These are phyloP conservation scores for Dactylellina parvicollis DNA, from an alignment of 2,329 filamentous ascomycete species.

Conservation along the genomic window DNA sequence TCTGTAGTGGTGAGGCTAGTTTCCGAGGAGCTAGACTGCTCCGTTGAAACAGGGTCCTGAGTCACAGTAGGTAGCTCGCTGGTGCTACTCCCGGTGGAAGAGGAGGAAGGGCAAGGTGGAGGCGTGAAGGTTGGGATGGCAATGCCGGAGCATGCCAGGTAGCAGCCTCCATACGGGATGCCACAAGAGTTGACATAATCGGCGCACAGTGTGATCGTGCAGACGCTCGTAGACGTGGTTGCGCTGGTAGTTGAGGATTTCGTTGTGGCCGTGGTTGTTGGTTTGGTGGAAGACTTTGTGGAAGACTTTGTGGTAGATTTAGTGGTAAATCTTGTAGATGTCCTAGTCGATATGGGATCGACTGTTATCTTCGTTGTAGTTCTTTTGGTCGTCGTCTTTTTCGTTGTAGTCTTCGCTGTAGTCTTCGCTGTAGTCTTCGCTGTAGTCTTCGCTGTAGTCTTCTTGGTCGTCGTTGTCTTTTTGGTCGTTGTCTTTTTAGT, in stretches of 20 bases:
- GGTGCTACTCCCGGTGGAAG: not conserved
- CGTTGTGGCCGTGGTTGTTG: conserved; percentile 1
- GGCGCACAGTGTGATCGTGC: not conserved
- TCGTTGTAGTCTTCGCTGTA: not conserved
- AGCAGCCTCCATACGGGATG: not conserved
- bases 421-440: conserved; percentile 5
- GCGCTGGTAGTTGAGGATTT: not conserved
- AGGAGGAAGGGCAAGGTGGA: not conserved
- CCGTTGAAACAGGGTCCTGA: not conserved
- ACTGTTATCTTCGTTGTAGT: not conserved
- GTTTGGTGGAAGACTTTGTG: not conserved
- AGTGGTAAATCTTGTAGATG: not conserved
- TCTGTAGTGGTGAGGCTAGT: not conserved
- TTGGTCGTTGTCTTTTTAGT: conserved; percentile 3
- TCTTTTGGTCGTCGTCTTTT: not conserved
- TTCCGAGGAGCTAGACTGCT: not conserved
- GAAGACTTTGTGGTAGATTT: conserved; percentile 1
- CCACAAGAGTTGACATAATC: not conserved
- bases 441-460: conserved; percentile 1
- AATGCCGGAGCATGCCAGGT: not conserved
- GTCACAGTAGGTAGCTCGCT: not conserved
- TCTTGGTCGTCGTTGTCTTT: conserved; percentile 5
- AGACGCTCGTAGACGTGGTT: not conserved
- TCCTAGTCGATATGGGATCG: no score
- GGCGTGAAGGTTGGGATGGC: not conserved